These are phyloP conservation scores for Blastobotrys elegans DNA, from an alignment of 1,139 yeast genomes.

Conservation along the genomic window DNA sequence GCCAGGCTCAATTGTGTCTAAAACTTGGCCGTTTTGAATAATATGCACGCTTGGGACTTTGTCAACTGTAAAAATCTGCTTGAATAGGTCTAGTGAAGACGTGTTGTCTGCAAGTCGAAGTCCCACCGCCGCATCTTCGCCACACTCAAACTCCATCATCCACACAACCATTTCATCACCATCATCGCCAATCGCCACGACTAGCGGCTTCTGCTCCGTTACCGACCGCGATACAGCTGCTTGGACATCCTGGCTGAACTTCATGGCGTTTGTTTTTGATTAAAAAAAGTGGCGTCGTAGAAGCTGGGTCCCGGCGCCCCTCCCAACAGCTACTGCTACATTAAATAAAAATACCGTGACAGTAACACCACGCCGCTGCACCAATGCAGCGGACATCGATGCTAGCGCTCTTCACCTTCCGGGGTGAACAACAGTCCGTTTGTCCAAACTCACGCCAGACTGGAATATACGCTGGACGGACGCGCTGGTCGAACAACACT, in stretches of 20 bases:
- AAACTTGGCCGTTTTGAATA: constrained; percentile 36
- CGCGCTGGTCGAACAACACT: no score
- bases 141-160: neutral
- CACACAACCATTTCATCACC: neutral
- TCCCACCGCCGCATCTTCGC: neutral
- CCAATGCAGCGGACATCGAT: no score
- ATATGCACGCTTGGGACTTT: constrained; percentile 45
- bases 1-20: constrained; percentile 35
- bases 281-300: no score
- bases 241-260: neutral
- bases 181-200: neutral
- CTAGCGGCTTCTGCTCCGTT: neutral
- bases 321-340: no score
- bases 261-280: neutral
- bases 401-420: no score
- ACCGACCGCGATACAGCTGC: neutral
- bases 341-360: no score
- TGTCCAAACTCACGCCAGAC: no score
- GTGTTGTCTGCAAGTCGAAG: neutral
- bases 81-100: constrained; percentile 35
- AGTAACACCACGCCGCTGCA: no score
- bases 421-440: no score
- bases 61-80: constrained; percentile 46
- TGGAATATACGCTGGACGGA: no score
- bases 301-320: neutral